Conservation (phyloP, 768 basidiomycete species). For the Xerocomellus amylosporus region DNA sequence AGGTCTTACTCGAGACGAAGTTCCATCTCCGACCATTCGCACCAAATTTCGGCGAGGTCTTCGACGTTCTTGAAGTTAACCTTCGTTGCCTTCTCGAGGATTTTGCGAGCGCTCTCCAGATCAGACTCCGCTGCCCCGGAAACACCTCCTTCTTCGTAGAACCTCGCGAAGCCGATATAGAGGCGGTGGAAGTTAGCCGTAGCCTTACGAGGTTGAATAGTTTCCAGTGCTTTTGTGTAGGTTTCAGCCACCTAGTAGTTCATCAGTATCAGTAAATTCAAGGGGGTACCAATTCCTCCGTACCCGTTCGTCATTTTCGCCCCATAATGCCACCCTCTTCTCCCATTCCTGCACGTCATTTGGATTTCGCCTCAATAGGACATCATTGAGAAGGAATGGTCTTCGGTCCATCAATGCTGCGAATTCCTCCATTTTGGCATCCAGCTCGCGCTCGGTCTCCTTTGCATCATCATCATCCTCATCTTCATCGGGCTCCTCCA, state of each 20-base stretch:
- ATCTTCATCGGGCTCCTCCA: slow-evolving; percentile 75
- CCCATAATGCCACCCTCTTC: slow-evolving; percentile 91
- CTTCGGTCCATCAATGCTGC: slow-evolving; percentile 92
- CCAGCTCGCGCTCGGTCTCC: slow-evolving; percentile 81
- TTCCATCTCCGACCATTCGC: slow-evolving; percentile 99
- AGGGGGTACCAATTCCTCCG: background rate
- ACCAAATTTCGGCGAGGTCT: slow-evolving; percentile 98
- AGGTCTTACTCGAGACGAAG: slow-evolving; percentile 83
- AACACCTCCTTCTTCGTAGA: slow-evolving; percentile 94
- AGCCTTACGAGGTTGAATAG: slow-evolving; percentile 83
- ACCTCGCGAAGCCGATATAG: slow-evolving; percentile 94
- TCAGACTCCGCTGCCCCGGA: slow-evolving; percentile 77
- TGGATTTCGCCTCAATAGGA: slow-evolving; percentile 87
- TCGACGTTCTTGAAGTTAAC: slow-evolving; percentile 95
- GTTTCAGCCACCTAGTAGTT: slow-evolving; percentile 79
- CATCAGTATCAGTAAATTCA: background rate
- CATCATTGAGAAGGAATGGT: slow-evolving; percentile 96
- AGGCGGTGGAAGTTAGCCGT: slow-evolving; percentile 87
- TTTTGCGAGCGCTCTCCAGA: slow-evolving; percentile 82
- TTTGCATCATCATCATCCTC: slow-evolving; percentile 75
- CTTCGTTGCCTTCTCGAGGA: slow-evolving; percentile 89
- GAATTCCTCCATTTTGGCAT: slow-evolving; percentile 85
- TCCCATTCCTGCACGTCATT: slow-evolving; percentile 99
- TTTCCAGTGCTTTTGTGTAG: slow-evolving; percentile 85
- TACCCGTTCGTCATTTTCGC: slow-evolving; percentile 91